These are phyloP conservation scores for Chaetomium cochliodes DNA, from an alignment of 495 filamentous ascomycete species.

Conservation along the genomic window DNA sequence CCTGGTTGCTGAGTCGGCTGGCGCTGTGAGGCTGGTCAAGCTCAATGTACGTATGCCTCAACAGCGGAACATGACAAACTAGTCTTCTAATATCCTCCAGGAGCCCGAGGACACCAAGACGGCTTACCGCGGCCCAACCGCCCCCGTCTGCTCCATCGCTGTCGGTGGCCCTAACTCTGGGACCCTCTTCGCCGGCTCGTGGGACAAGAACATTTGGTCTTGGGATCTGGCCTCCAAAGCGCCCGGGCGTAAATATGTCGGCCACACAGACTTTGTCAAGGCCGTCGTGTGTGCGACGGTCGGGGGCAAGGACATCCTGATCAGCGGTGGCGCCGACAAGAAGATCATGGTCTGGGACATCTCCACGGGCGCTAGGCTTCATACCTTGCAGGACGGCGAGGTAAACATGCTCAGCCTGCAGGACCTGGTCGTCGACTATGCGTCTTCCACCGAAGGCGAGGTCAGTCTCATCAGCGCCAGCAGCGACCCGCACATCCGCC, in stretches of 20 bases:
- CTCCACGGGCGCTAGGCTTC: conserved; percentile 61
- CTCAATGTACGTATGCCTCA: conserved; percentile 65
- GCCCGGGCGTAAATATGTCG: conserved; percentile 59
- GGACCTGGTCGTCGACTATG: conserved; percentile 69
- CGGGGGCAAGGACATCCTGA: conserved; percentile 61
- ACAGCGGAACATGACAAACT: too few species aligned
- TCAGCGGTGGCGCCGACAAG: conserved; percentile 85
- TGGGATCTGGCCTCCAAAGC: conserved; percentile 63
- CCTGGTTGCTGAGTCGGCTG: conserved; percentile 80
- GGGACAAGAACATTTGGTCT: conserved; percentile 89
- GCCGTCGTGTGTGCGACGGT: conserved; percentile 58
- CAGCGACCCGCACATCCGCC: conserved; percentile 79
- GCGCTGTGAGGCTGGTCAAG: conserved; percentile 67
- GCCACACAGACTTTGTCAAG: conserved; percentile 91
- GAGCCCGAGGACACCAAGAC: conserved; percentile 38
- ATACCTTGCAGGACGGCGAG: conserved; percentile 63
- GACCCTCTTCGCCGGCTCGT: conserved; percentile 79
- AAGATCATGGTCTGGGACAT: conserved; percentile 82
- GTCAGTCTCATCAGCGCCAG: conserved; percentile 71
- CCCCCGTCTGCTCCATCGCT: conserved; percentile 76
- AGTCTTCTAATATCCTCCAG: conserved; percentile 9
- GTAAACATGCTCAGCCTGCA: conserved; percentile 75
- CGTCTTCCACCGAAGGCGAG: conserved; percentile 46
- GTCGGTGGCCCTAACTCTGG: conserved; percentile 55
- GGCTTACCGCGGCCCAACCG: conserved; percentile 69